These are phyloP conservation scores for Botrytis galanthina DNA, from an alignment of 2,329 filamentous ascomycete species.

Conservation along the genomic window DNA sequence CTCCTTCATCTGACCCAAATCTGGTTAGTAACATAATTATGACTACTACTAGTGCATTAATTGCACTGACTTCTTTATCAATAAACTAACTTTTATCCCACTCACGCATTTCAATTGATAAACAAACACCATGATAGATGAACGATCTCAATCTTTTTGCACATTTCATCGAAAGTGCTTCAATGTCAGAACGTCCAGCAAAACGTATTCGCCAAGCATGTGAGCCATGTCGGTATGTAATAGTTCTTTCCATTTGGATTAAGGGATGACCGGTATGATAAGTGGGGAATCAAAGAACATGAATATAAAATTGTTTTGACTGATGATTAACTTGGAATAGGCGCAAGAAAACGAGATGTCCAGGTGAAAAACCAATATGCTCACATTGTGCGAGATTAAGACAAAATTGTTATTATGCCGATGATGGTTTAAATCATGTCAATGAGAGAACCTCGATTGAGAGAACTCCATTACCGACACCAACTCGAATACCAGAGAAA, in stretches of 20 bases:
- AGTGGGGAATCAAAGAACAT: not conserved
- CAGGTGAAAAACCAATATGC: constrained; percentile 49
- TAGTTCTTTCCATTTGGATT: not conserved
- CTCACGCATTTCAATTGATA: not conserved
- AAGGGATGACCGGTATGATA: not conserved
- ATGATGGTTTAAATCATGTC: constrained; percentile 26
- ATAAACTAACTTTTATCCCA: not conserved
- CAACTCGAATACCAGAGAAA: not conserved
- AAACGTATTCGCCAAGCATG: constrained; percentile 39
- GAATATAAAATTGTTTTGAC: constrained; percentile 1
- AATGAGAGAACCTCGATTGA: constrained; percentile 23
- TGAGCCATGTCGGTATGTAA: constrained; percentile 40
- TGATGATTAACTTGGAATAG: constrained; percentile 34
- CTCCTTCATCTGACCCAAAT: not conserved
- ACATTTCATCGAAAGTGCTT: constrained; percentile 21
- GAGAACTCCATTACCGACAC: not conserved
- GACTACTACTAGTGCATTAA: not conserved
- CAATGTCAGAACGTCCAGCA: constrained; percentile 32
- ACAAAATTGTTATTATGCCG: constrained; percentile 47
- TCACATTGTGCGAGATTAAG: constrained; percentile 49
- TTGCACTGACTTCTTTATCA: constrained; percentile 5
- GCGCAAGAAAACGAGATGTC: constrained; percentile 52
- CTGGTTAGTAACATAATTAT: constrained; percentile 2
- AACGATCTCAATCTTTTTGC: constrained; percentile 14
- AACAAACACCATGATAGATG: constrained; percentile 12